Evolutionary conservation across 2,329 filamentous ascomycete genomes (phyloP).

Genomic region (Colletotrichum cereale): DNA sequence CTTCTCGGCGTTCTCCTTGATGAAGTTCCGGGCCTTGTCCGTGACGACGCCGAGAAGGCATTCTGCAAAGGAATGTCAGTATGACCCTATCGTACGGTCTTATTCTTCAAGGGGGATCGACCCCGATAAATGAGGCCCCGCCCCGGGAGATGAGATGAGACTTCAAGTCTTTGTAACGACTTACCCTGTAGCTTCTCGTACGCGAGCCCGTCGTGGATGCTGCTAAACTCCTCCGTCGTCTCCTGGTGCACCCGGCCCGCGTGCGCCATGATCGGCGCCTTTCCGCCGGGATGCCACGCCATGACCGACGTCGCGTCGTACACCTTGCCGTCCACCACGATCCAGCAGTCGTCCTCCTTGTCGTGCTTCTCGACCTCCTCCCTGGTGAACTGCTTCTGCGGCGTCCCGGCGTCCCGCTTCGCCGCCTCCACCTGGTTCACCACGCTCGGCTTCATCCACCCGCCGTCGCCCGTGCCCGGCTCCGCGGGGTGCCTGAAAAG

Average conservation of each 20-base stretch:
- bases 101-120: no score
- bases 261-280: constrained; percentile 60
- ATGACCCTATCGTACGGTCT: no score
- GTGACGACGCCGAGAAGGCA: constrained; percentile 63
- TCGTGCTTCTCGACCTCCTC: constrained; percentile 66
- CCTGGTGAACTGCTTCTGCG: constrained; percentile 64
- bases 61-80: constrained; percentile 50
- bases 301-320: constrained; percentile 63
- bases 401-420: constrained; percentile 58
- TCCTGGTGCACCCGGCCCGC: constrained; percentile 63
- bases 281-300: constrained; percentile 63
- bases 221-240: constrained; percentile 62
- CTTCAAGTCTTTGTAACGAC: not conserved
- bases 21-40: constrained; percentile 60
- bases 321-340: constrained; percentile 64
- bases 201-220: constrained; percentile 64
- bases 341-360: constrained; percentile 62
- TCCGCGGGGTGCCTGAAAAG: constrained; percentile 62
- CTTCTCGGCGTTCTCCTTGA: constrained; percentile 57
- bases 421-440: constrained; percentile 59
- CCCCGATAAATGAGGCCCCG: no score
- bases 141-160: no score
- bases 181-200: constrained; percentile 60
- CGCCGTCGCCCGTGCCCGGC: constrained; percentile 56
- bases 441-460: constrained; percentile 64